Base-by-base conservation (phyloP, 2,329 filamentous ascomycete genomes). In the Didymella segeticola region DNA sequence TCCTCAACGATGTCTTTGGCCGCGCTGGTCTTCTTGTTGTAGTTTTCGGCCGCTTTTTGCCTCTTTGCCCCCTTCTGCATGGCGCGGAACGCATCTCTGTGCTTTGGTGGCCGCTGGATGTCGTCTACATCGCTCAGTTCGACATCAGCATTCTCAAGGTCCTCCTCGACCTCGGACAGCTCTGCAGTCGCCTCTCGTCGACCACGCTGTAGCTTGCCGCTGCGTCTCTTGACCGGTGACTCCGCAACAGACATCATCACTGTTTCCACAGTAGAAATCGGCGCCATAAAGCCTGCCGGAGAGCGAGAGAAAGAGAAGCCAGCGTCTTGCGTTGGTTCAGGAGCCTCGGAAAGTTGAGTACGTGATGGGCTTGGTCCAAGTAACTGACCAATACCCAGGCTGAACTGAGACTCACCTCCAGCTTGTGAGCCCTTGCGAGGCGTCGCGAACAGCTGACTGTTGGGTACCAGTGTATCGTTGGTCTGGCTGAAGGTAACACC, bases 1-100 rank as follows among this genome's bases (percentile, higher is more conserved):
- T 97, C 95, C 61, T 98, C 86, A 30, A 99, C 82, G 83, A 96
- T 66, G 20, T 89, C 87, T 67, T 87, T 92, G 0, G 93, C 93
- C 70, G 90, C 88, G 77, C 91, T 96, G 72, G 89, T 93, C 75
- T 91, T 93, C 75, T 89, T 90, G 76, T 96, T 84, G 64, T 92
- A 96, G 5, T 78, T 77, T 45, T 82, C 80, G 2, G 63, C 54
- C 3, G 60, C 66, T 29, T 62, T 65, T 64, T 84, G 84, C 64
- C 83, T 83, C 66, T 78, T 82, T 5, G 84, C 83, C 3, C 83
- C 86, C 67, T 87, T 88, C 62, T 85, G 85, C 84, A 96, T 86
- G 29, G 88, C 75, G 49, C 83, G 80, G 70, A 95, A 96, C 0
- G 88, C 89, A 59, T 81, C 78, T 2, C 74, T 74, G 36, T 75